Evolutionary conservation across 2,329 filamentous ascomycete genomes (phyloP), one percentile per base, ranked within the genome.

Genomic region (Penicillium psychrosexuale): DNA sequence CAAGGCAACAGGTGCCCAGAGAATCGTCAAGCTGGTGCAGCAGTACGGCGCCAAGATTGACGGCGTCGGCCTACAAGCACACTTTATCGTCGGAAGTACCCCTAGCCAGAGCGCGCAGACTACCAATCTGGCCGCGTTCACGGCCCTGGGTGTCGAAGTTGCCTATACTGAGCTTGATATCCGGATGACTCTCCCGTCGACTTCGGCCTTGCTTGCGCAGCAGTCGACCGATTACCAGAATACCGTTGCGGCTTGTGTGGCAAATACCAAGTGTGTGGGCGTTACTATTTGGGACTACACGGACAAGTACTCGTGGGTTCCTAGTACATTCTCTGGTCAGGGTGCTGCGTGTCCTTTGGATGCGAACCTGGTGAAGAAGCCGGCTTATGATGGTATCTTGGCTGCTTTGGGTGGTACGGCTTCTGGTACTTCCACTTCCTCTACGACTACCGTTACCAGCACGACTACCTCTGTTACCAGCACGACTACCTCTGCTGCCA

Each of bases 131-230:
- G 62, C 68, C 24, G 66, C 69, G 0, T 72, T 76, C 54, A 63
- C 65, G 4, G 60, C 67, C 3, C 74, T 80, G 8, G 60, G 71
- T 0, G 69, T 85, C 6, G 67, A 74, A 1, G 64, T 68, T 3
- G 72, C 77, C 1, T 74, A 83, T 6, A 63, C 67, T 1, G 70
- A 70, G n/a, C 71, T 83, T 7, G 80, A 83, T 60, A 78, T 77
- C 55, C 79, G 81, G 28, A 73, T 83, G 55, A 61, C 65, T 13
- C 56, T 69, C 8, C 69, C 69, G 2, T 60, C 68, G 1, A 66
- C 66, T 8, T 51, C 51, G 31, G 63, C 60, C 1, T 53, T 64
- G 36, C 62, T 71, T 8, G 49, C 63, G 1, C 63, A 70, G 43
- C 72, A 74, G 60, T 61, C 65, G 11, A 66, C 61, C 6, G 68